These are phyloP conservation scores for Postia placenta DNA, from an alignment of 768 basidiomycete genomes.

Conservation along the genomic window DNA sequence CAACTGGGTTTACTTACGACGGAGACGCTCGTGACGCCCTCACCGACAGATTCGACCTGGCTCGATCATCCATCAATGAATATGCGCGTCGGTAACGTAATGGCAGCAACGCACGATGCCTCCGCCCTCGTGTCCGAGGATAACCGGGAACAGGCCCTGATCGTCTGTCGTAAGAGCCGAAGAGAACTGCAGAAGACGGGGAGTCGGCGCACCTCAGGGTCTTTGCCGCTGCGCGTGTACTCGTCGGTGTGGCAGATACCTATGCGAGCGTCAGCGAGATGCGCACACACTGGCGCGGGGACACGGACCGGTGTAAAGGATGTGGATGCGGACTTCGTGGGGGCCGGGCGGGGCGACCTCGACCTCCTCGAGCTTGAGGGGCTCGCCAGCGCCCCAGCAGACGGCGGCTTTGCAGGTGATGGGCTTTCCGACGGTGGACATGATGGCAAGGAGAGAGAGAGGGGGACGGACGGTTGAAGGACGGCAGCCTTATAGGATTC, in stretches of 20 bases:
- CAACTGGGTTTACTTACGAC: conserved; percentile 38
- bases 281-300: background rate
- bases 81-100: conserved; percentile 1
- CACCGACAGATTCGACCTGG: conserved; percentile 95
- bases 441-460: conserved; percentile 30
- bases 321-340: conserved; percentile 89
- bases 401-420: conserved; percentile 90
- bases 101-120: conserved; percentile 72
- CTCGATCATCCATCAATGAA: conserved; percentile 4
- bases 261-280: conserved; percentile 19
- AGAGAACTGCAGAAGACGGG: background rate
- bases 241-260: conserved; percentile 98
- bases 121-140: conserved; percentile 94
- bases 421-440: conserved; percentile 75
- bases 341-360: conserved; percentile 89
- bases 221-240: conserved; percentile 93
- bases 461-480: conserved; percentile 11
- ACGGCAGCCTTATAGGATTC: conserved; percentile 11
- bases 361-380: conserved; percentile 83
- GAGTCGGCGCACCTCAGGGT: conserved; percentile 67
- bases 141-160: conserved; percentile 85
- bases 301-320: conserved; percentile 78
- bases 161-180: conserved; percentile 9
- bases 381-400: conserved; percentile 90
- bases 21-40: conserved; percentile 80